Base-by-base conservation (phyloP, 257 asterid species). In the Perilla frutescens region DNA sequence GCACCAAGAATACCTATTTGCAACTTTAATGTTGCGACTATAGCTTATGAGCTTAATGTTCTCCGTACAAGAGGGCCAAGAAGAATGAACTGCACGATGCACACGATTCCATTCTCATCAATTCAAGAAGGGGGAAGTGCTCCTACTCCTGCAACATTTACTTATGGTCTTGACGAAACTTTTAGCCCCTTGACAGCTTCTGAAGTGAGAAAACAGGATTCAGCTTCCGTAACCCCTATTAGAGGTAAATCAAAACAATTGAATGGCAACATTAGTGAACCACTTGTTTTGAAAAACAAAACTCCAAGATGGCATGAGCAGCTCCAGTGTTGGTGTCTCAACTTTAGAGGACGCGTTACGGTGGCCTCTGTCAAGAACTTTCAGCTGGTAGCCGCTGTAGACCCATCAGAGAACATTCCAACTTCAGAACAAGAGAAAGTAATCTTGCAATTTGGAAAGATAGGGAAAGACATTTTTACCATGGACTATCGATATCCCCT, bases 331-430 rank as follows among this genome's bases (percentile, higher is more conserved):
- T 87, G 96, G 92, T 89, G 92, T 76, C 66, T 89, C 66, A 89
- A 89, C 81, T 89, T 88, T 48, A 79, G 87, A 73, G 93, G 93
- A 55, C 87, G 93, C 4, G 96, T 87, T 11, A 89, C 93, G 0
- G 93, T 89, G 47, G 93, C 96, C 5, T 89, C 96, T 14, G 96
- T 89, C 50, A 89, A 89, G 84, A 89, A 89, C 74, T 89, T 89
- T 77, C 93, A 89, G 84, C 89, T 89, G 26, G 90, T 84, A 48
- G 89, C 91, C 11, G 77, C 74, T 37, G 75, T 77, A 39, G 87
- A 79, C 34, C 58, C 79, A 12, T 72, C 83, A 15, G 77, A 76
- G 77, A 70, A 66, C 61, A 48, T 76, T 69, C 84, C 90, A 4
- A 58, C 72, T 41, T 80, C 83, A 5, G 93, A 87, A 32, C 84